Percentiles rank a stretch among this genome's conserved stretches.
Evolutionary conservation across 2,329 filamentous ascomycete genomes (phyloP).

Genomic region (Epichloe bromicola): DNA sequence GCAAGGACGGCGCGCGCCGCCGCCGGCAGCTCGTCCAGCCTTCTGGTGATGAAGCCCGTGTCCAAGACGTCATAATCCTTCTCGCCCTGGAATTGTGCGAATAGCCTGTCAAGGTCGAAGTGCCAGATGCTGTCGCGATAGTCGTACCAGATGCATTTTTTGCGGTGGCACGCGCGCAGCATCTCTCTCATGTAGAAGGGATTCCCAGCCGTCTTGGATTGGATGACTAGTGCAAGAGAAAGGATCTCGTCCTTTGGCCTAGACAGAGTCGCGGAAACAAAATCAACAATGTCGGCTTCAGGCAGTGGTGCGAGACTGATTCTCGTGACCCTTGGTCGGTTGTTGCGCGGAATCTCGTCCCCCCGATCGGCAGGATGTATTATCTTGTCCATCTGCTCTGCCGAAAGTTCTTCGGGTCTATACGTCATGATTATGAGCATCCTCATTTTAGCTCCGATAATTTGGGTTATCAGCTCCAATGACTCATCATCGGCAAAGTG

Average conservation of each 20-base stretch:
- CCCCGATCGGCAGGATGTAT: constrained; percentile 39
- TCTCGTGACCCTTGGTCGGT: constrained; percentile 48
- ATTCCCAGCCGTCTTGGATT: constrained; percentile 80
- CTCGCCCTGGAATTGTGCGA: constrained; percentile 69
- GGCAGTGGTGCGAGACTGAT: constrained; percentile 60
- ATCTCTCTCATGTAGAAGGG: constrained; percentile 89
- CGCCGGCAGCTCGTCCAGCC: constrained; percentile 61
- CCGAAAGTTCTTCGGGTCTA: constrained; percentile 50
- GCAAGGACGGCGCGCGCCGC: constrained; percentile 67
- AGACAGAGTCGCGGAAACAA: constrained; percentile 71
- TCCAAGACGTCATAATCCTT: constrained; percentile 69
- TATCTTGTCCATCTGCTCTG: constrained; percentile 40
- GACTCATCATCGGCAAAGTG: constrained; percentile 86
- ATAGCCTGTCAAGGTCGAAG: constrained; percentile 74
- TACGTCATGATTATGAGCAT: constrained; percentile 74
- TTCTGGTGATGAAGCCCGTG: constrained; percentile 67
- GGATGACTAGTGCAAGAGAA: constrained; percentile 69
- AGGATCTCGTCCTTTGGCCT: constrained; percentile 58
- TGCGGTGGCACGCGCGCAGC: constrained; percentile 74
- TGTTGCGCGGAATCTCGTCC: constrained; percentile 34
- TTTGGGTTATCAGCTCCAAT: constrained; percentile 68
- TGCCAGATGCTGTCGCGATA: constrained; percentile 74
- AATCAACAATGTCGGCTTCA: constrained; percentile 70
- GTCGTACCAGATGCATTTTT: constrained; percentile 83
- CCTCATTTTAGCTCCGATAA: constrained; percentile 64